Base-by-base conservation (phyloP, 106 monocot genomes). In the Apostasia shenzhenica region DNA sequence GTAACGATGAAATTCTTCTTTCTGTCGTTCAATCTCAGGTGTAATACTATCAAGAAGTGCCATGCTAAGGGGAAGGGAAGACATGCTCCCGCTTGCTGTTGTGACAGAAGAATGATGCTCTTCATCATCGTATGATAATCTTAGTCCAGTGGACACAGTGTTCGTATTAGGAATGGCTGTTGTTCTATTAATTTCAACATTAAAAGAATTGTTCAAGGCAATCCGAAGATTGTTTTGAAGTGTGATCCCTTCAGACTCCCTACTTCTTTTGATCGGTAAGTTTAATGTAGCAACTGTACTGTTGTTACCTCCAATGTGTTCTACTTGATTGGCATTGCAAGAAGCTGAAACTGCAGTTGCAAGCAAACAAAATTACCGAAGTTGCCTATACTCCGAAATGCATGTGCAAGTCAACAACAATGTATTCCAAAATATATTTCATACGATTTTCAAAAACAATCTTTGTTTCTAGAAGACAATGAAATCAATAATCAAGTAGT, bases 91-190 rank as follows among this genome's bases (percentile, higher is more conserved):
- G 69, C 83, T 72, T 10, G 77, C 80, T 44, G 86, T 72, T 39
- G 83, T 81, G 42, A 81, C 71, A 46, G 83, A 77, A 2, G 83
- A 87, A 47, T 83, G 83, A 66, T 49, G 83, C 55, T 83, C 87
- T 62, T 87, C 83, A 43, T 87, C 83, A 54, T 87, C 87, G 62
- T 83, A 75, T 47, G 77, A 83, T 1, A 87, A 75, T 66, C 83
- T 83, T 13, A 87, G 57, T 48, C 87, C 87, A 72, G 87, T 87
- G 65, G 87, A 83, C 44, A 87, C 87, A 70, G 66, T 68, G 67
- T 80, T 87, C 76, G 66, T 63, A 49, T 80, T 74, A 40, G 76
- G 64, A 47, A 78, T 59, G 42, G 56, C 70, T 45, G 54, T 51
- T 56, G 74, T 48, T 14, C 43, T 69, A 66, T 75, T 64, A 66